These are phyloP conservation scores for Monosporascus ibericus DNA, from an alignment of 2,329 filamentous ascomycete genomes.

Conservation along the genomic window DNA sequence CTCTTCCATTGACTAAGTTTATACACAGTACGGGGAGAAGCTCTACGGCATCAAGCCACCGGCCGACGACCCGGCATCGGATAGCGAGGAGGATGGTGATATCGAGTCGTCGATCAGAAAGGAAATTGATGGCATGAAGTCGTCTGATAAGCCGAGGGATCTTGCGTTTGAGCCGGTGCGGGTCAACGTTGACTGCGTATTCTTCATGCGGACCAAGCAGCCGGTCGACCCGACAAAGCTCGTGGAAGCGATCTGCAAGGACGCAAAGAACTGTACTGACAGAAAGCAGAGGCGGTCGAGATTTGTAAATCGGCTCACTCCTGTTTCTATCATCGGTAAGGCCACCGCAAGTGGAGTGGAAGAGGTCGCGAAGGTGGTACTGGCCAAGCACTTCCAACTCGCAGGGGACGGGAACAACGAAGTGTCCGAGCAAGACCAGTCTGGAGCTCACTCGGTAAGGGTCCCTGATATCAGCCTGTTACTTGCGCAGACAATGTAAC, in stretches of 20 bases:
- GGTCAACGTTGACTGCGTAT: constrained; percentile 54
- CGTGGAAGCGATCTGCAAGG: constrained; percentile 48
- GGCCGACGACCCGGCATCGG: constrained; percentile 28
- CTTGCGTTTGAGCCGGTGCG: constrained; percentile 47
- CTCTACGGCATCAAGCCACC: constrained; percentile 46
- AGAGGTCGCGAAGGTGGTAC: constrained; percentile 56
- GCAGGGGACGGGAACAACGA: constrained; percentile 11
- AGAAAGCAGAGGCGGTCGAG: constrained; percentile 40
- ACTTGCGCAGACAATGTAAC: constrained; percentile 1
- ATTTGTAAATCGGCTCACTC: constrained; percentile 56
- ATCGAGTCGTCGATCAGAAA: constrained; percentile 68
- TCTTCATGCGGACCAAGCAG: constrained; percentile 53
- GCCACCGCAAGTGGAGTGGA: constrained; percentile 64
- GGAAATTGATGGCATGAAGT: constrained; percentile 61
- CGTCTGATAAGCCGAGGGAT: constrained; percentile 33
- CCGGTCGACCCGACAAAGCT: constrained; percentile 52
- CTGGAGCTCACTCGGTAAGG: constrained; percentile 36
- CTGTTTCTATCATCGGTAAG: constrained; percentile 46
- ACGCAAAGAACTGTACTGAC: constrained; percentile 39
- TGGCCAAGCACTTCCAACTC: constrained; percentile 57
- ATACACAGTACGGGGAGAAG: constrained; percentile 56
- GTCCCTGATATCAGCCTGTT: neutral
- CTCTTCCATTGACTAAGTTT: constrained; percentile 8
- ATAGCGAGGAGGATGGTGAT: constrained; percentile 47
- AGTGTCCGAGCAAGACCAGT: constrained; percentile 9